Evolutionary conservation across 768 basidiomycete species (phyloP).

Genomic region (Clathrus columnatus): DNA sequence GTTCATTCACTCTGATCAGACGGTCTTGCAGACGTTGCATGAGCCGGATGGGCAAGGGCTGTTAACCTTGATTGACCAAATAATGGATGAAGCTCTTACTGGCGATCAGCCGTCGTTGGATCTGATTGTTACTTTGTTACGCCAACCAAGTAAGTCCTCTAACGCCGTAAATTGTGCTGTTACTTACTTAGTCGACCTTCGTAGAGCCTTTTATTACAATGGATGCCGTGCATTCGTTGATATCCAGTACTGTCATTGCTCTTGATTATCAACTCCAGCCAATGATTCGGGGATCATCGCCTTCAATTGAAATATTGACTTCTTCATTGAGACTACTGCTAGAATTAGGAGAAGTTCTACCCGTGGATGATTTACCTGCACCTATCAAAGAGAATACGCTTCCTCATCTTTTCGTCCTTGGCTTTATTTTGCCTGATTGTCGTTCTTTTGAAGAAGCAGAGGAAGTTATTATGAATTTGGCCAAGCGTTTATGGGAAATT

Average conservation of each 20-base stretch:
- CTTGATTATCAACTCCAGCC: background rate
- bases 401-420: background rate
- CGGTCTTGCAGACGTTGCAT: slow-evolving; percentile 35
- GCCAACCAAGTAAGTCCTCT: slow-evolving; percentile 31
- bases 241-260: background rate
- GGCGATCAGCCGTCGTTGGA: slow-evolving; percentile 20
- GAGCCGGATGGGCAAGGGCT: slow-evolving; percentile 36
- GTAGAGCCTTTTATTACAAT: slow-evolving; percentile 6
- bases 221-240: background rate
- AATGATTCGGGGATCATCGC: background rate
- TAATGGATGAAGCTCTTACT: slow-evolving; percentile 32
- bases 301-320: background rate
- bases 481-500: slow-evolving; percentile 1
- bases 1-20: slow-evolving; percentile 35
- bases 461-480: background rate
- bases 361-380: background rate
- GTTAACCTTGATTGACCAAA: slow-evolving; percentile 31
- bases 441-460: background rate
- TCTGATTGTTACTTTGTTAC: slow-evolving; percentile 31
- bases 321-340: slow-evolving; percentile 1
- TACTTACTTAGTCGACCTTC: background rate
- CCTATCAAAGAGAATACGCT: background rate
- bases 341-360: background rate
- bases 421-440: slow-evolving; percentile 4
- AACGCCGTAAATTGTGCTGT: background rate